Evolutionary conservation across 768 basidiomycete genomes (phyloP).

Genomic region (Suillus plorans): DNA sequence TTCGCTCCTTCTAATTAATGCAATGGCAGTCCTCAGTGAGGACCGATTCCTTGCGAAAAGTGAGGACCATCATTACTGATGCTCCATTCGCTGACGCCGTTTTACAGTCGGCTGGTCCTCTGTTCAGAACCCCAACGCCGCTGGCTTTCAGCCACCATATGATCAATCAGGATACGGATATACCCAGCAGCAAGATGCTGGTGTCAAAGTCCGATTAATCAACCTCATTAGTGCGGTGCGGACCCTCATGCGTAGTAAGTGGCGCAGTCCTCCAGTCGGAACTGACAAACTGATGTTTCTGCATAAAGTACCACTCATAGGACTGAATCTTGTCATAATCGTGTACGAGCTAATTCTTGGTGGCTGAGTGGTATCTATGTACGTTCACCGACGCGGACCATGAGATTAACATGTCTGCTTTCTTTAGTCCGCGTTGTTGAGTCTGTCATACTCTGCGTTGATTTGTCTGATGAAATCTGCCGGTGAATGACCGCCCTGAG

Average conservation of each 20-base stretch:
- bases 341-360: slow-evolving; percentile 80
- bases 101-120: slow-evolving; percentile 86
- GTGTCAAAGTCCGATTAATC: slow-evolving; percentile 83
- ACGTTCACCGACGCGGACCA: slow-evolving; percentile 13
- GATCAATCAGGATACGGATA: slow-evolving; percentile 62
- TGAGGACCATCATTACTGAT: slow-evolving; percentile 40
- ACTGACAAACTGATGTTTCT: slow-evolving; percentile 12
- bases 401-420: slow-evolving; percentile 4
- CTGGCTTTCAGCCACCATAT: slow-evolving; percentile 64
- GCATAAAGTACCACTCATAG: slow-evolving; percentile 84
- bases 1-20: slow-evolving; percentile 85
- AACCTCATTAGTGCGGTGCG: slow-evolving; percentile 93
- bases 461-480: slow-evolving; percentile 79
- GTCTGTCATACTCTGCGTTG: slow-evolving; percentile 63
- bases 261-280: slow-evolving; percentile 3
- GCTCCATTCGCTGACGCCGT: slow-evolving; percentile 17
- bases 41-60: slow-evolving; percentile 94
- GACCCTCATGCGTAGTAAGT: slow-evolving; percentile 96
- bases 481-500: slow-evolving; percentile 69
- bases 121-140: slow-evolving; percentile 51
- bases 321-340: slow-evolving; percentile 83
- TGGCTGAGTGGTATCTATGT: slow-evolving; percentile 30
- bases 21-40: slow-evolving; percentile 93
- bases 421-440: slow-evolving; percentile 46
- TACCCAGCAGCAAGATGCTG: slow-evolving; percentile 51